Percentiles rank a stretch among this genome's conserved stretches.
These are phyloP conservation scores for Aquanectria penicillioides DNA, from an alignment of 2,329 filamentous ascomycete genomes.

Conservation along the genomic window DNA sequence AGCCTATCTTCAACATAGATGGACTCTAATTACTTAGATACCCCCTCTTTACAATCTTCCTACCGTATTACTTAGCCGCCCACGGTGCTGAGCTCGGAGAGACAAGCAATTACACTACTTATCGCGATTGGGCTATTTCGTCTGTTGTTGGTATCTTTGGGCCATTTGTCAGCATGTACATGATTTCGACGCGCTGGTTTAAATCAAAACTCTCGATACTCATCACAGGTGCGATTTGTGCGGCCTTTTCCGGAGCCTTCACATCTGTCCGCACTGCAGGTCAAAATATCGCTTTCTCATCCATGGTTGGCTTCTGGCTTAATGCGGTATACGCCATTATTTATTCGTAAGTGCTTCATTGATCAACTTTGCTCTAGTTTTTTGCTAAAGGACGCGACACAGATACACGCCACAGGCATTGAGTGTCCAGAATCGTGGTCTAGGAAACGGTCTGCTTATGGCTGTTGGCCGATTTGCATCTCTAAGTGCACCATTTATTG, in stretches of 20 bases:
- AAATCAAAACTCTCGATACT: constrained; percentile 18
- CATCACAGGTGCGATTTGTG: constrained; percentile 29
- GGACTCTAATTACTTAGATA: constrained; percentile 42
- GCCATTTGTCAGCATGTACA: constrained; percentile 50
- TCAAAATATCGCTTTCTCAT: constrained; percentile 38
- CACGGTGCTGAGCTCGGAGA: constrained; percentile 43
- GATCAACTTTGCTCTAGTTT: too few relatives aligned
- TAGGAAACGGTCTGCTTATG: constrained; percentile 32
- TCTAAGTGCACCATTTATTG: constrained; percentile 34
- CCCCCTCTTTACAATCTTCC: constrained; percentile 56
- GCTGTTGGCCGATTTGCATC: constrained; percentile 31
- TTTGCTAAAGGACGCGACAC: too few relatives aligned
- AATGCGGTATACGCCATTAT: constrained; percentile 33
- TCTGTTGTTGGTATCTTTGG: constrained; percentile 51
- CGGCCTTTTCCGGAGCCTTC: constrained; percentile 33
- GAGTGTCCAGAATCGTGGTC: constrained; percentile 29
- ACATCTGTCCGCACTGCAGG: constrained; percentile 29
- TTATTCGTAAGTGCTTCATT: constrained; percentile 26
- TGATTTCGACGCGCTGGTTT: constrained; percentile 42
- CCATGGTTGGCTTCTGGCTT: constrained; percentile 34
- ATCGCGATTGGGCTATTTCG: constrained; percentile 45
- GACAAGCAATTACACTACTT: constrained; percentile 39
- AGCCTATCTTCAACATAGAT: not conserved
- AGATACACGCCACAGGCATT: constrained; percentile 34
- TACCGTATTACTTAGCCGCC: constrained; percentile 54